Evolutionary conservation across 176 grass and related monocot genomes (phyloP).

Genomic region (Eleusine coracana): DNA sequence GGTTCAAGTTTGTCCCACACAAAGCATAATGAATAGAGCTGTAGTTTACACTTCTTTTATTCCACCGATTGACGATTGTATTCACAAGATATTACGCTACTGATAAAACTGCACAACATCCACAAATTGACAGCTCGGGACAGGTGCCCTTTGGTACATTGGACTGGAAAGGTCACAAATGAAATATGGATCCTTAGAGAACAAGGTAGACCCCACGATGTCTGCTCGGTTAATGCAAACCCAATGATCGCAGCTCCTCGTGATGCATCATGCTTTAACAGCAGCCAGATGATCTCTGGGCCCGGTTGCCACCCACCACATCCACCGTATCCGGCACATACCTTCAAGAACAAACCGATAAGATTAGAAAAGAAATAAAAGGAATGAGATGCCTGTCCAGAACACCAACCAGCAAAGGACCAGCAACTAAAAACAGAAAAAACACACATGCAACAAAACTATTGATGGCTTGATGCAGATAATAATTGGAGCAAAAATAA

Average conservation of each 20-base stretch:
- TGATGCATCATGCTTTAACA: conserved; percentile 53
- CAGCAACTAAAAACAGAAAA: not conserved
- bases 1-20: conserved; percentile 4
- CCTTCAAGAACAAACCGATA: conserved; percentile 42
- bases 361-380: not conserved
- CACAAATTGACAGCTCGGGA: conserved; percentile 39
- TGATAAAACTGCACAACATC: conserved; percentile 55
- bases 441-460: not conserved
- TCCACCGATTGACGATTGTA: conserved; percentile 38
- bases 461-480: not conserved
- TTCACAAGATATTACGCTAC: conserved; percentile 63
- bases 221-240: conserved; percentile 7
- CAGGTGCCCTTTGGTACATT: conserved; percentile 45
- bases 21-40: conserved; percentile 26
- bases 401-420: not conserved
- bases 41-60: conserved; percentile 56
- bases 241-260: not conserved
- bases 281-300: conserved; percentile 69
- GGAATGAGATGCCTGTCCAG: not conserved
- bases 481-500: not conserved
- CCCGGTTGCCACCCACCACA: conserved; percentile 60
- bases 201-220: conserved; percentile 28
- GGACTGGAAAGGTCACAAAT: conserved; percentile 50
- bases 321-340: conserved; percentile 88
- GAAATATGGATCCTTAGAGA: conserved; percentile 28